Percentiles rank a stretch among this genome's conserved stretches.
Evolutionary conservation across 2,329 filamentous ascomycete species (phyloP).

Genomic region (Pseudocercospora cruenta): DNA sequence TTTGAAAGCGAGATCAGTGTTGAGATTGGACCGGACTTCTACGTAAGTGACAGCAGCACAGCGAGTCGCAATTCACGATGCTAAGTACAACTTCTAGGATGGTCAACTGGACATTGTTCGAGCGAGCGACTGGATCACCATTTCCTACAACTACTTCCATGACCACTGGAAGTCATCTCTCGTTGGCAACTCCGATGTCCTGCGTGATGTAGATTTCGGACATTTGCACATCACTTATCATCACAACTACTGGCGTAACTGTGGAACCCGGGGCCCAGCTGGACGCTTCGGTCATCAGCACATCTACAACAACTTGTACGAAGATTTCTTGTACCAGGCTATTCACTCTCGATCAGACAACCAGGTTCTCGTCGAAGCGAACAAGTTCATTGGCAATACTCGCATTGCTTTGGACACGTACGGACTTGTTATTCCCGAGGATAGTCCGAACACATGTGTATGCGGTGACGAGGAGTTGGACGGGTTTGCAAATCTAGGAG

Average conservation of each 20-base stretch:
- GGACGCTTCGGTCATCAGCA: conserved; percentile 56
- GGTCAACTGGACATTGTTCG: conserved; percentile 53
- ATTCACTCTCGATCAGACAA: conserved; percentile 55
- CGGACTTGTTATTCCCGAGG: conserved; percentile 58
- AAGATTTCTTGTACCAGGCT: conserved; percentile 53
- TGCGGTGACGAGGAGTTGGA: conserved; percentile 60
- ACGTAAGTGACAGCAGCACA: conserved; percentile 21
- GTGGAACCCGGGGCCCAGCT: conserved; percentile 53
- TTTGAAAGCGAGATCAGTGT: conserved; percentile 47
- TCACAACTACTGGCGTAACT: conserved; percentile 55
- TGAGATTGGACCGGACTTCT: conserved; percentile 28
- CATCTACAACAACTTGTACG: conserved; percentile 56
- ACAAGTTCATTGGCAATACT: conserved; percentile 54
- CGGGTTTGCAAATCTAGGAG: conserved; percentile 58
- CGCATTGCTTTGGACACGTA: conserved; percentile 58
- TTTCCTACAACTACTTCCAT: conserved; percentile 56
- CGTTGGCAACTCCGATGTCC: conserved; percentile 46
- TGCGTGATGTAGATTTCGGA: conserved; percentile 49
- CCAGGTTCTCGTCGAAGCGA: conserved; percentile 55
- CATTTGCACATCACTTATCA: conserved; percentile 55
- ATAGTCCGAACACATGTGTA: conserved; percentile 58
- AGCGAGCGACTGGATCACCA: conserved; percentile 51
- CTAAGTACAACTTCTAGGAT: conserved; percentile 33
- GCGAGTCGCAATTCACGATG: background rate
- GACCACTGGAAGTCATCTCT: conserved; percentile 52